Evolutionary conservation across 768 basidiomycete species (phyloP), one percentile per base, ranked within the genome.

Genomic region (Fistulinella prunicolor): DNA sequence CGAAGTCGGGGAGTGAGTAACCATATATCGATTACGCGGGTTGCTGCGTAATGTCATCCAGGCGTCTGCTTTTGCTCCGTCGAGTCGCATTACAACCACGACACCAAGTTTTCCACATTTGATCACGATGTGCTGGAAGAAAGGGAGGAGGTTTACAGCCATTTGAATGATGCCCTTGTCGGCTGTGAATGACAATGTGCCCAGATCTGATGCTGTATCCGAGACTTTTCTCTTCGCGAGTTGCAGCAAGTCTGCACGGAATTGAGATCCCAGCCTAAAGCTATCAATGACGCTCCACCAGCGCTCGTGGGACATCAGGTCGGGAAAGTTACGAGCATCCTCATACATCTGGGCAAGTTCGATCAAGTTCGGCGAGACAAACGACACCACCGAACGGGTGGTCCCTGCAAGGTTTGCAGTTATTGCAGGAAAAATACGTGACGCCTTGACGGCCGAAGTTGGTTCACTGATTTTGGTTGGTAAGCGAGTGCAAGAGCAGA

Each of bases 401-500:
- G 45, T 49, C 37, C 61, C 61, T 38, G 73, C 53, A 7, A 73
- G 38, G 26, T 69, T 70, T 13, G 73, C 66, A 4, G 69, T 62
- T 42, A 88, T 66, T 1, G 89, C 82, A 0, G 82, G 77, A 6
- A 96, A 61, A 49, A 98, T 82, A 3, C 75, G 70, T 2, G 73
- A 71, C 0, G 89, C 84, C 70, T 98, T 98, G 38, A 77, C 69
- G n/a, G 86, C 75, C 0, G 94, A 96, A 1, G 96, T 98, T 1
- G 96, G 95, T 67, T 99, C 96, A 64, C 89, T 90, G 53, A n/a
- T 50, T 44, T 41, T 22, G 29, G 29, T 56, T 29, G 50, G 59
- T 9, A 47, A 44, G 38, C 17, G 30, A 26, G 7, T 22, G 29
- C 6, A 23, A 38, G 37, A 39, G 28, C 8, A 21, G 20, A 35